Evolutionary conservation across 495 filamentous ascomycete species (phyloP).

Genomic region (Astrothelium macrocarpum): DNA sequence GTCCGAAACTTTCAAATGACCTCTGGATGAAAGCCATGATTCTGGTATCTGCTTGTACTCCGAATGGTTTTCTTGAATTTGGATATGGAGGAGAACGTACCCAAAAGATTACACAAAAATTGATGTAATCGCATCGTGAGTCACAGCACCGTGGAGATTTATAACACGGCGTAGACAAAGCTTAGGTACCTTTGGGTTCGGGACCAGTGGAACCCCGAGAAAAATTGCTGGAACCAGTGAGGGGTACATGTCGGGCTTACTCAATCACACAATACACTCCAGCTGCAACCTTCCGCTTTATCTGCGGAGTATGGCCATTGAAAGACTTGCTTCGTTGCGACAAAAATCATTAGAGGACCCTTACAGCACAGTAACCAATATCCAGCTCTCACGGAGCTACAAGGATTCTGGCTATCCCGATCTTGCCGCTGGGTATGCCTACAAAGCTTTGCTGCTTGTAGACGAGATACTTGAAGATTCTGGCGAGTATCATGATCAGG

Average conservation of each 20-base stretch:
- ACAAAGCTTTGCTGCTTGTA: conserved; percentile 72
- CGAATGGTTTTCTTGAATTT: too few relatives aligned
- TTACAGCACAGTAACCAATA: conserved; percentile 69
- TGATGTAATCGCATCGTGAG: too few relatives aligned
- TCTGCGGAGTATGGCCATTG: neutral
- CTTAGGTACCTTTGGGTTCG: too few relatives aligned
- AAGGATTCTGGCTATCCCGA: conserved; percentile 75
- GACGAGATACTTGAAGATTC: conserved; percentile 67
- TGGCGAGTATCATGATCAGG: conserved; percentile 53
- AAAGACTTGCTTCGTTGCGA: neutral
- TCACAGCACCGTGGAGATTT: too few relatives aligned
- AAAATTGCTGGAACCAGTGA: too few relatives aligned
- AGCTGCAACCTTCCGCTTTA: neutral
- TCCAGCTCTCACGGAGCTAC: conserved; percentile 62
- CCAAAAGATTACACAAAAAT: too few relatives aligned
- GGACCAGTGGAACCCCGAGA: too few relatives aligned
- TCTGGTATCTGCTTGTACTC: neutral
- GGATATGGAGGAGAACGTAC: too few relatives aligned
- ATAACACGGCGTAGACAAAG: too few relatives aligned
- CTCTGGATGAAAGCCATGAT: neutral
- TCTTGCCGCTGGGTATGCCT: conserved; percentile 80
- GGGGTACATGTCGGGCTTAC: too few relatives aligned
- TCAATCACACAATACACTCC: too few relatives aligned
- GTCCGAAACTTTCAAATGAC: neutral
- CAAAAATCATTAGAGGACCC: conserved; percentile 36